Evolutionary conservation across 208 protist genomes (phyloP).

Genomic region (Lotmaria passim): DNA sequence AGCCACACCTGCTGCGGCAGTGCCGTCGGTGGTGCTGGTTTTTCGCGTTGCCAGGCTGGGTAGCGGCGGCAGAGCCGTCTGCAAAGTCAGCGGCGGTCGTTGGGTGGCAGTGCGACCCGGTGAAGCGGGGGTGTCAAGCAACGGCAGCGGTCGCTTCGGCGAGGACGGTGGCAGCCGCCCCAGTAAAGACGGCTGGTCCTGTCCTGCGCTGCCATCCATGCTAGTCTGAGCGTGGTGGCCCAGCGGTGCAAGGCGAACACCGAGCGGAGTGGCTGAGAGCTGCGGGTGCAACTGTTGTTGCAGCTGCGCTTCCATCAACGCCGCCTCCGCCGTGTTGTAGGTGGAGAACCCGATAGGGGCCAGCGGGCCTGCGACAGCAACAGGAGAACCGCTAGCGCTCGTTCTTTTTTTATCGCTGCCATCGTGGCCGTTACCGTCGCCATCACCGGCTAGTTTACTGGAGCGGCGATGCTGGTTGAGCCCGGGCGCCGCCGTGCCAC

Average conservation of each 20-base stretch:
- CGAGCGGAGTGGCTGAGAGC: conserved; percentile 25
- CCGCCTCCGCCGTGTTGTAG: conserved; percentile 35
- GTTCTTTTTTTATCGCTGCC: background rate
- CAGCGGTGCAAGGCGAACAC: conserved; percentile 25
- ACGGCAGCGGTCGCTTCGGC: background rate
- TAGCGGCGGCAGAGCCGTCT: conserved; percentile 23
- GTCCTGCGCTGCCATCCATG: background rate
- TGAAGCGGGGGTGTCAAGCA: background rate
- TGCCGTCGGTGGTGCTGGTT: background rate
- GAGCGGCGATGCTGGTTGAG: conserved; percentile 8
- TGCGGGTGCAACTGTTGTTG: conserved; percentile 19
- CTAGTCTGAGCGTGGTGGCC: background rate
- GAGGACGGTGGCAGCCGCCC: background rate
- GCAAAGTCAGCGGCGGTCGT: conserved; percentile 6
- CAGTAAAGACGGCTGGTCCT: background rate
- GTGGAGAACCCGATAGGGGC: conserved; percentile 51
- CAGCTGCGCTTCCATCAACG: conserved; percentile 16
- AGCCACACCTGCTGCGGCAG: too few relatives aligned
- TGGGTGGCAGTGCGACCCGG: background rate
- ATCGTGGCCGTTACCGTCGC: background rate
- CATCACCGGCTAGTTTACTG: conserved; percentile 14
- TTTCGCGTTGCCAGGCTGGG: conserved; percentile 12
- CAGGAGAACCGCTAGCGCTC: background rate
- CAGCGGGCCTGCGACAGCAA: conserved; percentile 1
- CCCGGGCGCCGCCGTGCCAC: background rate